Evolutionary conservation across 2,329 filamentous ascomycete genomes (phyloP).

Genomic region (Nemania serpens): DNA sequence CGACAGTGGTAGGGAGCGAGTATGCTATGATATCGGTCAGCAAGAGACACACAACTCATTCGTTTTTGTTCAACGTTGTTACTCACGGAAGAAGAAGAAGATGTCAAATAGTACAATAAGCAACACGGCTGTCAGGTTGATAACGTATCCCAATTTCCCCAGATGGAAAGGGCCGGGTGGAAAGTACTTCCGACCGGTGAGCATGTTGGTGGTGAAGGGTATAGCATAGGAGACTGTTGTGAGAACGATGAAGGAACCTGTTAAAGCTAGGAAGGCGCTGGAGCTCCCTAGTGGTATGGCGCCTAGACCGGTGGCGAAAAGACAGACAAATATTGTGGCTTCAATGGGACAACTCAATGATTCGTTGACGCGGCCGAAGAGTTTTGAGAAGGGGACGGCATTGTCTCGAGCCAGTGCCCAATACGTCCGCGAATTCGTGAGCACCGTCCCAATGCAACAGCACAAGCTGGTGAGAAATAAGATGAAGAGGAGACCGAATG

Average conservation of each 20-base stretch:
- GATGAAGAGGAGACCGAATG: conserved; percentile 62
- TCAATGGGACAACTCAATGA: conserved; percentile 62
- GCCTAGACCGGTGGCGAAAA: conserved; percentile 57
- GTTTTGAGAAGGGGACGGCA: conserved; percentile 59
- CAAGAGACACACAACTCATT: not conserved
- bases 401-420: conserved; percentile 64
- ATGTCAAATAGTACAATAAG: conserved; percentile 61
- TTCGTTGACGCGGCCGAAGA: conserved; percentile 59
- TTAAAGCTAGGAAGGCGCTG: conserved; percentile 61
- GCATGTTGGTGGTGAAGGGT: conserved; percentile 54
- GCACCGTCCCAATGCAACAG: conserved; percentile 55
- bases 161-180: conserved; percentile 58
- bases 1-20: conserved; percentile 46
- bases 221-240: conserved; percentile 60
- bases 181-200: conserved; percentile 57
- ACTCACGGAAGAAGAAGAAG: conserved; percentile 65
- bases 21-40: conserved; percentile 41
- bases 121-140: conserved; percentile 56
- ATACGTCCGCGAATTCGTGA: conserved; percentile 53
- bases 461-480: conserved; percentile 56
- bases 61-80: not conserved
- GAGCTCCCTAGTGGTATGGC: conserved; percentile 60
- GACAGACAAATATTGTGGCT: conserved; percentile 58
- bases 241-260: conserved; percentile 62
- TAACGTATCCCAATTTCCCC: conserved; percentile 51